phyloP scores from a whole-genome alignment of 2,329 filamentous ascomycete species.

The Leptosphaerulina australis region DNA sequence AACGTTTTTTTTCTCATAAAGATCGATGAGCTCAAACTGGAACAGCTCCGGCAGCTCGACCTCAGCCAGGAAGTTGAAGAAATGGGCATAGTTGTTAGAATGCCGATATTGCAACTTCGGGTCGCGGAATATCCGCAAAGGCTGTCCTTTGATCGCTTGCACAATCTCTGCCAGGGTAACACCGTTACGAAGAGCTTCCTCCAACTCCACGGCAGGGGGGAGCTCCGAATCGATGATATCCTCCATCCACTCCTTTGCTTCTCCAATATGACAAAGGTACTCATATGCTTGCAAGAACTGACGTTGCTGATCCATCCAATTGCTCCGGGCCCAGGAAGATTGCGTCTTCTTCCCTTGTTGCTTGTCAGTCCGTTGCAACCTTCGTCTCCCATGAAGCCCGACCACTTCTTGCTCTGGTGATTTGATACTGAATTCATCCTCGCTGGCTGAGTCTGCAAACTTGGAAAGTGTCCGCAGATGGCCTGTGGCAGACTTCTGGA shows the following conservation, averaged over 20 bases:
- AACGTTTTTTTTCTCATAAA: slow-evolving; percentile 99
- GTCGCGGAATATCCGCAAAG: slow-evolving; percentile 82
- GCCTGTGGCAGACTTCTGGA: slow-evolving; percentile 87
- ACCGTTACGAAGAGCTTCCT: slow-evolving; percentile 89
- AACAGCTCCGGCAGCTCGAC: slow-evolving; percentile 94
- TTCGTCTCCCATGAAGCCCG: slow-evolving; percentile 82
- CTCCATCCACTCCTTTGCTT: slow-evolving; percentile 99
- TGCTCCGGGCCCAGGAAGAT: slow-evolving; percentile 74
- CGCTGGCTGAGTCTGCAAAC: slow-evolving; percentile 74
- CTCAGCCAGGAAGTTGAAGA: slow-evolving; percentile 91
- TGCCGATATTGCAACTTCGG: slow-evolving; percentile 89
- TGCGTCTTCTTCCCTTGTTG: slow-evolving; percentile 59
- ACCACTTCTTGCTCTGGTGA: slow-evolving; percentile 82
- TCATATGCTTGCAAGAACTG: slow-evolving; percentile 97
- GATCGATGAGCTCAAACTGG: slow-evolving; percentile 92
- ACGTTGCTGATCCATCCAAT: slow-evolving; percentile 99
- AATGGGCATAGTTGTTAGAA: slow-evolving; percentile 96
- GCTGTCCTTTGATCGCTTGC: slow-evolving; percentile 77
- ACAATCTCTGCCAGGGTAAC: slow-evolving; percentile 95
- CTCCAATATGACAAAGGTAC: slow-evolving; percentile 97
- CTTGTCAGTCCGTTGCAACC: slow-evolving; percentile 73
- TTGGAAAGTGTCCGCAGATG: slow-evolving; percentile 87
- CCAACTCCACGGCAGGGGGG: slow-evolving; percentile 89
- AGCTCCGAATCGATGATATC: slow-evolving; percentile 84
- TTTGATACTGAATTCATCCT: slow-evolving; percentile 81